Evolutionary conservation across 495 filamentous ascomycete species (phyloP).

Genomic region (Acidomyces sp.): DNA sequence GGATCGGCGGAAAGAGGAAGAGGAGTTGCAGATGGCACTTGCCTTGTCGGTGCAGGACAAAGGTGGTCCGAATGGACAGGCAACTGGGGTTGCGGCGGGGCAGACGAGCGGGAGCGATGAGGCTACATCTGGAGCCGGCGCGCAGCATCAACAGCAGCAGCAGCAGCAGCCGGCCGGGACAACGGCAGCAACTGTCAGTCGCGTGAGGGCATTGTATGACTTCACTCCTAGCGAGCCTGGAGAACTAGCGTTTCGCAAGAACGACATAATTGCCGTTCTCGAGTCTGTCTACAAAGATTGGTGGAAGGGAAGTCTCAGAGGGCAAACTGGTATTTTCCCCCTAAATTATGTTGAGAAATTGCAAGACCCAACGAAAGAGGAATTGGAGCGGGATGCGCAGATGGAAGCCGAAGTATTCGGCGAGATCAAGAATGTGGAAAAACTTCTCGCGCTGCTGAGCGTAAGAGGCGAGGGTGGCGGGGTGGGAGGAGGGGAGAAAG

Average conservation of each 20-base stretch:
- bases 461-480: constrained; percentile 43
- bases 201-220: constrained; percentile 86
- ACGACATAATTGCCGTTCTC: constrained; percentile 91
- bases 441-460: constrained; percentile 82
- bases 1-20: constrained; percentile 91
- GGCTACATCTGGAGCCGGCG: too few relatives aligned
- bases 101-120: background rate
- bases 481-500: constrained; percentile 22
- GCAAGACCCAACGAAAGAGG: constrained; percentile 83
- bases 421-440: constrained; percentile 97
- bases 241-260: constrained; percentile 90
- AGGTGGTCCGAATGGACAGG: background rate
- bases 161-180: constrained; percentile 43
- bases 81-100: background rate
- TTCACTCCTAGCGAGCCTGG: constrained; percentile 88
- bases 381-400: constrained; percentile 87
- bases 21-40: constrained; percentile 92
- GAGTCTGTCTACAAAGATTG: constrained; percentile 98
- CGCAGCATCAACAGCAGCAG: constrained; percentile 2
- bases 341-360: constrained; percentile 98
- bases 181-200: constrained; percentile 92
- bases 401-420: constrained; percentile 98
- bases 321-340: constrained; percentile 94
- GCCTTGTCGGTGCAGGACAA: constrained; percentile 77
- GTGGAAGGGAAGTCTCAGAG: constrained; percentile 93